Conservation (phyloP, 1,284 basidiomycete genomes). For the Tremellales sp. region DNA sequence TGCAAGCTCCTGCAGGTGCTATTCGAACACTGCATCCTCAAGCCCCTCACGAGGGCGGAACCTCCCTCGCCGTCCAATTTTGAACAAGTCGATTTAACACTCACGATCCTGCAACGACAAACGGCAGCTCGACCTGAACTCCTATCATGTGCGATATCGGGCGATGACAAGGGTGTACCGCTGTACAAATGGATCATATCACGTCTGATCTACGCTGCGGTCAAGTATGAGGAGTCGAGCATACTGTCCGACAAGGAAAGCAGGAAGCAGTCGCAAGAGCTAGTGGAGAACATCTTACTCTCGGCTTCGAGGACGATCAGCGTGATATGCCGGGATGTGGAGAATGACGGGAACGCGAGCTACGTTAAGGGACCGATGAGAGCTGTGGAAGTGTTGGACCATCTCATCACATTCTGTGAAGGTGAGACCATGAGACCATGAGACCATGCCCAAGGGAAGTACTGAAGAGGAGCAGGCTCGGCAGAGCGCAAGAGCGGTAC, state of each 20-base stretch:
- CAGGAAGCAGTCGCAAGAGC: not conserved
- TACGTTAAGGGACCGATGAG: conserved; percentile 23
- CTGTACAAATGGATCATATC: conserved; percentile 43
- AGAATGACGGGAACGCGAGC: conserved; percentile 12
- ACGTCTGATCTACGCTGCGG: conserved; percentile 30
- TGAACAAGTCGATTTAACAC: conserved; percentile 28
- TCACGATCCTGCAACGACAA: conserved; percentile 30
- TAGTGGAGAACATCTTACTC: conserved; percentile 3
- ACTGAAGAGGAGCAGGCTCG: too few relatives aligned
- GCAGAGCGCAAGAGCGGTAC: too few relatives aligned
- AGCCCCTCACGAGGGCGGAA: conserved; percentile 10
- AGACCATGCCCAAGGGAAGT: too few relatives aligned
- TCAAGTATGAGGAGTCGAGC: not conserved
- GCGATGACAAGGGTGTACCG: conserved; percentile 10
- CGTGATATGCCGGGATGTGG: conserved; percentile 18
- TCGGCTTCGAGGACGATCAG: conserved; percentile 14
- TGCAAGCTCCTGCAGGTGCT: conserved; percentile 36
- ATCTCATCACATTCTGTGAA: conserved; percentile 21
- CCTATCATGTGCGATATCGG: conserved; percentile 1
- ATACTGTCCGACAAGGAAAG: not conserved
- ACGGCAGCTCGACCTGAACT: conserved; percentile 22
- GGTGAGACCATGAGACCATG: too few relatives aligned
- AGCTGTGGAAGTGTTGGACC: conserved; percentile 13
- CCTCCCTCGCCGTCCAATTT: conserved; percentile 2
- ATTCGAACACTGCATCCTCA: conserved; percentile 33